Percentiles rank a stretch among this genome's conserved stretches.
These are phyloP conservation scores for Sonneratia alba DNA, from an alignment of 345 rosid genomes.

Conservation along the genomic window DNA sequence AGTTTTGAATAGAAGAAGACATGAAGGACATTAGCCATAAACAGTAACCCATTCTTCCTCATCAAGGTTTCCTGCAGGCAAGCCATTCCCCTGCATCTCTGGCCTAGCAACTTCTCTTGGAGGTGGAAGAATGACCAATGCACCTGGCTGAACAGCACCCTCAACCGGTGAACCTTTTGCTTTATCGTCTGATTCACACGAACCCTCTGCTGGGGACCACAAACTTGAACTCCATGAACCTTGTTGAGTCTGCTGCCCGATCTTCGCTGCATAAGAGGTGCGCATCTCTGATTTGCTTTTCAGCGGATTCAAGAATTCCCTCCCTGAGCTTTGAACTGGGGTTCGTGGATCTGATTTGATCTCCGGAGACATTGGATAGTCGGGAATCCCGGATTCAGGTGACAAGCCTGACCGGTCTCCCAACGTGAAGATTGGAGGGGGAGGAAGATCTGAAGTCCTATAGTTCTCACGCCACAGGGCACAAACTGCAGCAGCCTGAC, in stretches of 20 bases:
- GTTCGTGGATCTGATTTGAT: slow-evolving; percentile 49
- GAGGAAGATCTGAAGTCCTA: slow-evolving; percentile 85
- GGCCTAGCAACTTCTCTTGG: slow-evolving; percentile 97
- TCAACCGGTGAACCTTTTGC: slow-evolving; percentile 88
- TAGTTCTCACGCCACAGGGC: slow-evolving; percentile 95
- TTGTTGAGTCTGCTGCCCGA: slow-evolving; percentile 56
- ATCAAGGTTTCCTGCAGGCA: slow-evolving; percentile 65
- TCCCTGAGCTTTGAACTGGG: slow-evolving; percentile 41
- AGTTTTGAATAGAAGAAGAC: background rate
- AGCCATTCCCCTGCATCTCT: slow-evolving; percentile 54
- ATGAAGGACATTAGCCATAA: slow-evolving; percentile 50
- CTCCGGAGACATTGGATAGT: slow-evolving; percentile 66
- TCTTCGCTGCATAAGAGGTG: slow-evolving; percentile 47
- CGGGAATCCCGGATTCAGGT: slow-evolving; percentile 74
- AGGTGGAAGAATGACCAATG: slow-evolving; percentile 77
- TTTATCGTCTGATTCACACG: slow-evolving; percentile 66
- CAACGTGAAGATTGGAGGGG: slow-evolving; percentile 81
- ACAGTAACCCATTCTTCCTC: slow-evolving; percentile 99
- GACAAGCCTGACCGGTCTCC: slow-evolving; percentile 87
- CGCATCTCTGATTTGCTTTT: slow-evolving; percentile 53
- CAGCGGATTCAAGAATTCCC: slow-evolving; percentile 42
- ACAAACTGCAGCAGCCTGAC: slow-evolving; percentile 88
- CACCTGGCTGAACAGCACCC: slow-evolving; percentile 79
- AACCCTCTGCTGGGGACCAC: slow-evolving; percentile 65
- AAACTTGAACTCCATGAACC: slow-evolving; percentile 45